These are phyloP conservation scores for Podila clonocystis DNA, from an alignment of 192 early-diverging fungal genomes.

Conservation along the genomic window DNA sequence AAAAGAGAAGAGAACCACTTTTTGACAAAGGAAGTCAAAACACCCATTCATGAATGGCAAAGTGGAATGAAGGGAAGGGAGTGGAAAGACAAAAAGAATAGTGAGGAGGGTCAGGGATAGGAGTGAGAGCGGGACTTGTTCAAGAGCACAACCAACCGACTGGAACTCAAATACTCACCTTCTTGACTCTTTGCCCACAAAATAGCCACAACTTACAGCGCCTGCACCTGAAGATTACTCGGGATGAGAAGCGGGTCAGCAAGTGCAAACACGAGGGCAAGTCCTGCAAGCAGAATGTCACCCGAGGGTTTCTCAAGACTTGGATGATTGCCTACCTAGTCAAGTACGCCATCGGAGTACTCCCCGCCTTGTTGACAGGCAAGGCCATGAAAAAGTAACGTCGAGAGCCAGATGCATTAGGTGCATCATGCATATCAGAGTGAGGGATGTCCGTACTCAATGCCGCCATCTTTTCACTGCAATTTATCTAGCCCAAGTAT, in stretches of 20 bases:
- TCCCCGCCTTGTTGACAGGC: slow-evolving; percentile 64
- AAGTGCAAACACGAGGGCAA: slow-evolving; percentile 71
- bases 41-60: no score
- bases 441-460: no score
- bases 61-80: no score
- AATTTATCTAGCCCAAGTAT: slow-evolving; percentile 40
- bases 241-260: slow-evolving; percentile 24
- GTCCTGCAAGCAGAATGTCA: slow-evolving; percentile 70
- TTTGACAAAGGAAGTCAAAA: no score
- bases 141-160: no score
- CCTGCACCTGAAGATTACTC: slow-evolving; percentile 48
- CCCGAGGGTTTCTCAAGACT: slow-evolving; percentile 71
- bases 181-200: no score
- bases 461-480: neutral
- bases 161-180: no score
- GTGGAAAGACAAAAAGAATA: no score
- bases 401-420: neutral
- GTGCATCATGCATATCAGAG: no score
- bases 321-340: slow-evolving; percentile 67
- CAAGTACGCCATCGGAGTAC: slow-evolving; percentile 66
- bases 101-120: no score
- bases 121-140: no score
- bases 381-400: slow-evolving; percentile 61
- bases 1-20: no score
- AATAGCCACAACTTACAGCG: slow-evolving; percentile 56